Base-by-base conservation (phyloP, 306 rosid species). In the Comarum palustre region DNA sequence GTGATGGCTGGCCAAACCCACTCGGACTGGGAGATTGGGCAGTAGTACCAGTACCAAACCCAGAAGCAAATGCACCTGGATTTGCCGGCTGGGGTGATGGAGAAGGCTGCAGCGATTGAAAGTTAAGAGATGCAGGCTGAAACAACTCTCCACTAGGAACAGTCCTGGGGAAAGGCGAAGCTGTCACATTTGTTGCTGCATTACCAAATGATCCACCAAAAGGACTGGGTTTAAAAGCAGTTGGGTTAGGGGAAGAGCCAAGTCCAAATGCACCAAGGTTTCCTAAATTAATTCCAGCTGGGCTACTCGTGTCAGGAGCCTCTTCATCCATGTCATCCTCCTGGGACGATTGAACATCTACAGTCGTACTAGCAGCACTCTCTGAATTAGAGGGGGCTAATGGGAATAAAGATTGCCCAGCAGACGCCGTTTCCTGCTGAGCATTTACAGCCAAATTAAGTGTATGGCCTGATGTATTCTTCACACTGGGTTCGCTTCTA, bases 311-410 rank as follows among this genome's bases (percentile, higher is more conserved):
- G 88, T 94, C 93, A 0, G 96, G 89, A 78, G 96, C 94, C 81
- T 94, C 97, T 83, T 94, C 97, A 47, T 94, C 99, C 97, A 94
- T 94, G 83, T 89, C 88, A 82, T 91, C 96, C 65, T 91, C 97
- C 34, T 79, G 80, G 41, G 87, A 17, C 71, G 70, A 76, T 68
- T 75, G 84, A 72, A 74, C 83, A 73, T 86, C 91, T 67, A 79
- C 66, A 39, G 69, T 82, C 75, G 79, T 66, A 46, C 81, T 66
- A 46, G 77, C 58, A 76, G 62, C 81, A 72, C 71, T 78, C 73
- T 77, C 72, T 69, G 86, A 61, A 61, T 86, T 69, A 47, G 79
- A 60, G 69, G 80, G 66, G 79, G 82, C 78, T 19, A 82, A 58
- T 68, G 85, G 81, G 73, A 84, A 71, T 68, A 78, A 76, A 83